Evolutionary conservation across 805 yeast genomes (phyloP).

Genomic region (Wickerhamomyces rabaulensis): DNA sequence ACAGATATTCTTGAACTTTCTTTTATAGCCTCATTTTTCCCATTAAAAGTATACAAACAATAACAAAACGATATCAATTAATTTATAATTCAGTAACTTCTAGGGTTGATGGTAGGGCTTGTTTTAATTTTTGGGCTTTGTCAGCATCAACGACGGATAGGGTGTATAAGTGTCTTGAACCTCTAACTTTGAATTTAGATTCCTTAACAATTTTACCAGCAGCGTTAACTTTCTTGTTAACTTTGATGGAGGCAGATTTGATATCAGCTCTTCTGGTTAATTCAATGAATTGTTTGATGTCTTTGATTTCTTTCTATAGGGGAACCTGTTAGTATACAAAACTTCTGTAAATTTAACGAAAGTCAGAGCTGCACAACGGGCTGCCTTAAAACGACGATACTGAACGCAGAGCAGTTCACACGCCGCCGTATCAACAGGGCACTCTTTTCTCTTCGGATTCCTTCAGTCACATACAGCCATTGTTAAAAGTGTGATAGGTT

Average conservation of each 20-base stretch:
- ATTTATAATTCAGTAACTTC: constrained; percentile 51
- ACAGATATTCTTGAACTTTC: background rate
- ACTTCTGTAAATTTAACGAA: background rate
- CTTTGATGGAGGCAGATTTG: constrained; percentile 88
- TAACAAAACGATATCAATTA: constrained; percentile 2
- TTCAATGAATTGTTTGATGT: constrained; percentile 96
- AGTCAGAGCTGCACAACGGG: too few species aligned
- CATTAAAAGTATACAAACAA: constrained; percentile 14
- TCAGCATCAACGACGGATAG: constrained; percentile 91
- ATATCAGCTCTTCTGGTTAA: constrained; percentile 96
- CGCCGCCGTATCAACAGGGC: too few species aligned
- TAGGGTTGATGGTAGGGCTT: constrained; percentile 94
- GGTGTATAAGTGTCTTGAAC: constrained; percentile 91
- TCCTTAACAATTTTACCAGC: constrained; percentile 82
- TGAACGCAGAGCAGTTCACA: too few species aligned
- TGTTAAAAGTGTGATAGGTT: too few species aligned
- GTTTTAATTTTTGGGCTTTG: constrained; percentile 96
- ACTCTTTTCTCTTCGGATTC: too few species aligned
- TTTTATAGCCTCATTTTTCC: constrained; percentile 10
- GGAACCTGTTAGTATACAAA: constrained; percentile 8
- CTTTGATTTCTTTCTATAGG: constrained; percentile 68
- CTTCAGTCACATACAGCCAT: constrained; percentile 20
- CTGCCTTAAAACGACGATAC: too few species aligned
- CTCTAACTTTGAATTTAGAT: constrained; percentile 99
- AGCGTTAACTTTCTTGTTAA: constrained; percentile 77